Base-by-base conservation (phyloP, 257 asterid species). In the Solanum clarkiae region DNA sequence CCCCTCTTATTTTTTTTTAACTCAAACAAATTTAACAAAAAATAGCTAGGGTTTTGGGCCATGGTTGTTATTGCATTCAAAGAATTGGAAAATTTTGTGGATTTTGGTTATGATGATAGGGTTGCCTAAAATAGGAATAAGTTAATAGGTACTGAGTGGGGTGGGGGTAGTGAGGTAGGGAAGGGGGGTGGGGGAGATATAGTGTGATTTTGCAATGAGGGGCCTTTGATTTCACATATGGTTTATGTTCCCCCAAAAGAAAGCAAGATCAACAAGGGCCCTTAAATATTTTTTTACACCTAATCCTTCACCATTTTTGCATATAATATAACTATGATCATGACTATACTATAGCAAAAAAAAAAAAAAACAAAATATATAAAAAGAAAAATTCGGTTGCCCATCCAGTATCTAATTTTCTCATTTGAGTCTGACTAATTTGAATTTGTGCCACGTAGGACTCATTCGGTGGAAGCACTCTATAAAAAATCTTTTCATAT, bases 191-290 rank as follows among this genome's bases (percentile, higher is more conserved):
- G 2, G 22, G 6, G 26, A 0, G 54, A 5, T 70, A 66, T 80
- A 88, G 91, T 87, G 85, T 85, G 70, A 20, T 85, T 84, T 66
- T 72, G 83, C 88, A 86, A 44, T 24, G 75, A 77, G 74, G 72
- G 82, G 80, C 83, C 60, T 87, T 68, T 59, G 71, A 84, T 87
- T 86, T 90, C 85, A 66, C 79, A 84, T 80, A 83, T 56, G 82
- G 88, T 84, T 57, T 72, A 44, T 90, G 90, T 87, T 87, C 87
- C 63, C 86, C 90, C 84, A 86, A 71, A 88, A 87, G 87, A 87
- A 80, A 89, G 80, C 92, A 87, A 59, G 77, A 88, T 51, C 10
- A 26, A 72, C 55, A 45, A 66, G 84, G 71, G 56, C 81, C 82
- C 59, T 51, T 66, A 36, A 29, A 9, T 63, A 72, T 83, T 62